phyloP scores from a whole-genome alignment of 139 green algal genomes.

The Penium margaritaceum region DNA sequence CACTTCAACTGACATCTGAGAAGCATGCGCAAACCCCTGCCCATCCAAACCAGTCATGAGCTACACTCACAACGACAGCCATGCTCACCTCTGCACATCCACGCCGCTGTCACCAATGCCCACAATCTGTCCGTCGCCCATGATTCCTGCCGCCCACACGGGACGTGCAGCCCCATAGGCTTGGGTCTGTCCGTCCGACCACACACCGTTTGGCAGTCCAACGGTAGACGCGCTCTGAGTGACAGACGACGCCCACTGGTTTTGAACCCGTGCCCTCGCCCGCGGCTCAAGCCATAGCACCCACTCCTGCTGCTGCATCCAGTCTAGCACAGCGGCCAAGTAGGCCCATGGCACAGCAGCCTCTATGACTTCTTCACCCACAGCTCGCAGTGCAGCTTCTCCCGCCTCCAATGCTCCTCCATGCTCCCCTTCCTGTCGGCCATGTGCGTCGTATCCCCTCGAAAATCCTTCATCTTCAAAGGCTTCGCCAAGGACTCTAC shows the following conservation, averaged over 20 bases:
- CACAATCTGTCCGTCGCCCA: slow-evolving; percentile 66
- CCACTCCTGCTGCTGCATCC: slow-evolving; percentile 21
- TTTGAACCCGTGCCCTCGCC: slow-evolving; percentile 11
- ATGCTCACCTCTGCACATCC: slow-evolving; percentile 34
- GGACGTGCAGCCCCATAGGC: slow-evolving; percentile 25
- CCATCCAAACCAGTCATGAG: too few species aligned
- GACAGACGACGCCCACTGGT: slow-evolving; percentile 3
- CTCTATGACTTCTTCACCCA: neutral
- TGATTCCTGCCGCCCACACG: slow-evolving; percentile 65
- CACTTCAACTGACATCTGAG: too few species aligned
- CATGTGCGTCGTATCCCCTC: neutral
- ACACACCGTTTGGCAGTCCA: neutral
- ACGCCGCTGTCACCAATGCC: slow-evolving; percentile 83
- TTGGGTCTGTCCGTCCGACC: neutral
- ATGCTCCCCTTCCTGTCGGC: neutral
- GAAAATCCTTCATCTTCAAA: neutral
- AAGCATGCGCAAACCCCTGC: too few species aligned
- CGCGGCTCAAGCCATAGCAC: slow-evolving; percentile 20
- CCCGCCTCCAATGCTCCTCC: neutral
- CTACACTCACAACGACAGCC: too few species aligned
- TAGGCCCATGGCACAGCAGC: neutral
- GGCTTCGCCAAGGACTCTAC: neutral
- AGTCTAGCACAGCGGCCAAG: slow-evolving; percentile 1
- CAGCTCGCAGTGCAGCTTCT: neutral
- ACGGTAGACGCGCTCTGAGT: neutral